Percentiles rank a stretch among this genome's conserved stretches.
phyloP scores from a whole-genome alignment of 2,329 filamentous ascomycete species.

The Monilinia fructicola region DNA sequence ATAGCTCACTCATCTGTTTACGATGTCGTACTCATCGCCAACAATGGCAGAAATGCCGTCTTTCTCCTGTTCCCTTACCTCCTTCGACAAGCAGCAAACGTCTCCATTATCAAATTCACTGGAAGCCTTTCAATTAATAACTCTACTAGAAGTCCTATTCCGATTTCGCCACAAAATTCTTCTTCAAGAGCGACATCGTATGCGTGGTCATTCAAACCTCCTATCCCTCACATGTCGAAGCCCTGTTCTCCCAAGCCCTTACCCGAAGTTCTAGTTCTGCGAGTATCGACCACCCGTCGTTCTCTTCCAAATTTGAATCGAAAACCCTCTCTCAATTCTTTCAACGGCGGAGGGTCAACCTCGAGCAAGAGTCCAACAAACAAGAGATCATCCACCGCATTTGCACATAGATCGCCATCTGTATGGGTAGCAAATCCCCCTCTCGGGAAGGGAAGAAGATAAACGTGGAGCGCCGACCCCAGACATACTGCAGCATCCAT shows the following conservation, averaged over 20 bases:
- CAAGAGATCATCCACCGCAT: slow-evolving; percentile 46
- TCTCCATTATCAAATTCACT: slow-evolving; percentile 41
- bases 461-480: slow-evolving; percentile 39
- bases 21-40: slow-evolving; percentile 24
- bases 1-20: slow-evolving; percentile 10
- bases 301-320: slow-evolving; percentile 45
- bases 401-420: slow-evolving; percentile 36
- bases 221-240: slow-evolving; percentile 31
- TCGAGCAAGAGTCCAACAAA: slow-evolving; percentile 42
- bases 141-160: slow-evolving; percentile 28
- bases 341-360: slow-evolving; percentile 43
- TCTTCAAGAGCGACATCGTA: slow-evolving; percentile 21
- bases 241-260: slow-evolving; percentile 36
- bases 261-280: slow-evolving; percentile 46
- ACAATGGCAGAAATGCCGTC: slow-evolving; percentile 25
- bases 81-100: slow-evolving; percentile 31
- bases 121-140: slow-evolving; percentile 43
- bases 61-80: slow-evolving; percentile 22
- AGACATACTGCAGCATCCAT: slow-evolving; percentile 50
- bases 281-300: slow-evolving; percentile 43
- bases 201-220: slow-evolving; percentile 26
- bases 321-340: slow-evolving; percentile 47
- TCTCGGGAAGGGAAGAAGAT: slow-evolving; percentile 41
- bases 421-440: slow-evolving; percentile 45
- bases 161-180: slow-evolving; percentile 27